Evolutionary conservation across 169 alveolate genomes (phyloP).

Genomic region (Cryptosporidium ryanae): DNA sequence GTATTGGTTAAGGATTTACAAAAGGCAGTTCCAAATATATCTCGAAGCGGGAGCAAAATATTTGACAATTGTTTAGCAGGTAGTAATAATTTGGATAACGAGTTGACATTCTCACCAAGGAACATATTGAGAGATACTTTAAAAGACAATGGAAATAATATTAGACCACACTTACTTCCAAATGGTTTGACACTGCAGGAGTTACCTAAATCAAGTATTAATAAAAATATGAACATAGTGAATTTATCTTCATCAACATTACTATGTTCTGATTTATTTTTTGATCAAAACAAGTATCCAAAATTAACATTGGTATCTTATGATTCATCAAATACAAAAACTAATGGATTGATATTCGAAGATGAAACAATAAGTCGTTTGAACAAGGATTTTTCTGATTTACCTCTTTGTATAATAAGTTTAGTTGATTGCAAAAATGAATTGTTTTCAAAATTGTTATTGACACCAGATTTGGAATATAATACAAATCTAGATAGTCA

Average conservation of each 20-base stretch:
- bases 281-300: constrained; percentile 53
- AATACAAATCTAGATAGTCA: background rate
- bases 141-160: constrained; percentile 8
- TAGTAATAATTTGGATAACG: constrained; percentile 12
- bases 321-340: constrained; percentile 13
- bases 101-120: constrained; percentile 49
- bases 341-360: constrained; percentile 10
- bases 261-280: constrained; percentile 34
- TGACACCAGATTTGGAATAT: constrained; percentile 56
- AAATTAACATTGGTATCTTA: constrained; percentile 18
- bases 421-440: constrained; percentile 46
- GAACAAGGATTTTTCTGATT: constrained; percentile 51
- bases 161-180: constrained; percentile 68
- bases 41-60: constrained; percentile 23
- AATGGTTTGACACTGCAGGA: constrained; percentile 69
- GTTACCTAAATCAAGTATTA: constrained; percentile 11
- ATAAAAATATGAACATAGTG: background rate
- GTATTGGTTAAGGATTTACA: constrained; percentile 70
- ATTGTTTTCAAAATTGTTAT: constrained; percentile 25
- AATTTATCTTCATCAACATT: constrained; percentile 41
- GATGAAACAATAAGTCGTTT: constrained; percentile 46
- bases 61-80: constrained; percentile 73
- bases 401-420: constrained; percentile 67
- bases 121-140: constrained; percentile 29
- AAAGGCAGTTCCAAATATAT: constrained; percentile 60